These are phyloP conservation scores for Orbilia brochopaga DNA, from an alignment of 2,329 filamentous ascomycete species.

Conservation along the genomic window DNA sequence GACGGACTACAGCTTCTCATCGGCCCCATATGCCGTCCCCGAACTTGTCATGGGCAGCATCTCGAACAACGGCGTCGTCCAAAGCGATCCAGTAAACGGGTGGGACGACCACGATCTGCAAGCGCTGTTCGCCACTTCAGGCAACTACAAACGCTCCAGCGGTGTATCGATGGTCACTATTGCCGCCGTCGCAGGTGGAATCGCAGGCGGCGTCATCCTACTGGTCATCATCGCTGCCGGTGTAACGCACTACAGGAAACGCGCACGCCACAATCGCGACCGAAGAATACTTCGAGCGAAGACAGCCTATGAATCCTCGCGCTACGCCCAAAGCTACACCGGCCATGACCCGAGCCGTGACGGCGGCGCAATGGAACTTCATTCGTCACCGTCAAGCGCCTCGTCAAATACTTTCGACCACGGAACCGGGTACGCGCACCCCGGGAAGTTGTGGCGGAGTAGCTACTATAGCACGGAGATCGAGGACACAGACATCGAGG, in stretches of 20 bases:
- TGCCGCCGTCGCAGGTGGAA: slow-evolving; percentile 36
- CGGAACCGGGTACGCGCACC: slow-evolving; percentile 43
- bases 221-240: slow-evolving; percentile 12
- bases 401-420: slow-evolving; percentile 36
- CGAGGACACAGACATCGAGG: slow-evolving; percentile 34
- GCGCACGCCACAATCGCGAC: background rate
- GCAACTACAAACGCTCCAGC: background rate
- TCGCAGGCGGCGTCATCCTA: slow-evolving; percentile 38
- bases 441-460: slow-evolving; percentile 36
- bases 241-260: slow-evolving; percentile 14
- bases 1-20: slow-evolving; percentile 16
- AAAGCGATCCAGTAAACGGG: slow-evolving; percentile 45
- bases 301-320: slow-evolving; percentile 31
- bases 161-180: slow-evolving; percentile 22
- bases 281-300: slow-evolving; percentile 16
- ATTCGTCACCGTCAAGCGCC: slow-evolving; percentile 32
- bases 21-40: slow-evolving; percentile 18
- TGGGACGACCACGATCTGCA: slow-evolving; percentile 44
- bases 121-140: slow-evolving; percentile 17
- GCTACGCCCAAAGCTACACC: slow-evolving; percentile 13
- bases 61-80: slow-evolving; percentile 44
- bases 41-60: slow-evolving; percentile 39
- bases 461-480: slow-evolving; percentile 40
- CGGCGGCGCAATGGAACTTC: slow-evolving; percentile 31
- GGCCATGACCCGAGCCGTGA: slow-evolving; percentile 29